These are phyloP conservation scores for Hyphopichia homilentoma DNA, from an alignment of 805 yeast species.

Conservation along the genomic window DNA sequence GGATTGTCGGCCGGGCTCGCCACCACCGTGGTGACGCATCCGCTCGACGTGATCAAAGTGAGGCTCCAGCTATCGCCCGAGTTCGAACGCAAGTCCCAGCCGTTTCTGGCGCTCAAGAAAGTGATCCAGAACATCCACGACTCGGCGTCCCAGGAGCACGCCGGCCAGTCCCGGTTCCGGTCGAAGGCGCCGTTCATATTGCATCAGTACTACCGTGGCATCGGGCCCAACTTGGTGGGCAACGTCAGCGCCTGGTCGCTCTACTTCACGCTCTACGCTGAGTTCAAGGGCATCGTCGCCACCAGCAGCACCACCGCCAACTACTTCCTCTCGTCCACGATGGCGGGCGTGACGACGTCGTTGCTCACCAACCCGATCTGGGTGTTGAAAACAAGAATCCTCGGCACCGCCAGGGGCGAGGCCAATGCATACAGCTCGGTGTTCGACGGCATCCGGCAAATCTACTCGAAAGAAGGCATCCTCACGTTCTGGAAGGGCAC, in stretches of 20 bases:
- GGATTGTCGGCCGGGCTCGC: conserved; percentile 80
- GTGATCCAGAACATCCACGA: conserved; percentile 17
- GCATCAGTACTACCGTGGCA: conserved; percentile 62
- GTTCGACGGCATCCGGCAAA: conserved; percentile 48
- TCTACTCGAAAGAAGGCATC: conserved; percentile 54
- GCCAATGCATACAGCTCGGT: conserved; percentile 58
- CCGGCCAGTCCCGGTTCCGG: conserved; percentile 3
- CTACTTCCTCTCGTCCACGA: conserved; percentile 32
- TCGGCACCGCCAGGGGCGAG: conserved; percentile 47
- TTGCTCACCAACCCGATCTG: conserved; percentile 87
- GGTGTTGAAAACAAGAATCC: conserved; percentile 89
- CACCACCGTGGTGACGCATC: conserved; percentile 82
- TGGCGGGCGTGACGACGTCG: conserved; percentile 75
- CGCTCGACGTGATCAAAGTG: conserved; percentile 81
- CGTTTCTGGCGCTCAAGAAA: conserved; percentile 15
- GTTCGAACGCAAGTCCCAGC: conserved; percentile 7
- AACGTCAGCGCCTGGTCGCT: conserved; percentile 86
- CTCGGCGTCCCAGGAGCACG: conserved; percentile 13
- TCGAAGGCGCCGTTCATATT: conserved; percentile 9
- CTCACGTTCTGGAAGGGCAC: conserved; percentile 70
- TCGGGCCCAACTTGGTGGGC: conserved; percentile 76
- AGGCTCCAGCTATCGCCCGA: conserved; percentile 61
- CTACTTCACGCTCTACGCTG: conserved; percentile 75
- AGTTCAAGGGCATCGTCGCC: conserved; percentile 37
- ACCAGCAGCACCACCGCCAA: conserved; percentile 16